Evolutionary conservation across 2,329 filamentous ascomycete genomes (phyloP).

Genomic region (Ophiostoma quercus): DNA sequence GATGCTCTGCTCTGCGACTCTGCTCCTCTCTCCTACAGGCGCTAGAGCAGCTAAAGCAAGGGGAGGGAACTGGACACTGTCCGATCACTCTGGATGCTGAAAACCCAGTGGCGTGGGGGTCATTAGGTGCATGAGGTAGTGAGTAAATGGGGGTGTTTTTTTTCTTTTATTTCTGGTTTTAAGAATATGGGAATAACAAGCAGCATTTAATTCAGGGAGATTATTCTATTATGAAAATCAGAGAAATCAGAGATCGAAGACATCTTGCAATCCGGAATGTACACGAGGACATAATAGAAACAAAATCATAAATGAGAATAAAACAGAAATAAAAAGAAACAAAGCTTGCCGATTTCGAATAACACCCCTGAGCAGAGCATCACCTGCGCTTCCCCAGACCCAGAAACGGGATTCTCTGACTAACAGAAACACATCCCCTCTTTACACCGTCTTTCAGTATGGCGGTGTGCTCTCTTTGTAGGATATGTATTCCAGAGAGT

Average conservation of each 20-base stretch:
- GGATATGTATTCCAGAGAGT: background rate
- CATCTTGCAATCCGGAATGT: no score
- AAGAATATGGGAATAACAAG: background rate
- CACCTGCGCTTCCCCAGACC: constrained; percentile 3
- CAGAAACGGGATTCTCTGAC: background rate
- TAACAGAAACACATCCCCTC: constrained; percentile 6
- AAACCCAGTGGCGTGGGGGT: constrained; percentile 6
- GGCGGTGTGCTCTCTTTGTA: background rate
- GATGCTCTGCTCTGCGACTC: background rate
- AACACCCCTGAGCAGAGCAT: background rate
- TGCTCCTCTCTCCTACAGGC: no score
- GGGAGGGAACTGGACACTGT: no score
- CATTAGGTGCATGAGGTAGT: constrained; percentile 6
- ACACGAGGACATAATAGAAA: no score
- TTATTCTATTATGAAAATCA: background rate
- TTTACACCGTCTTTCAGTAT: constrained; percentile 1
- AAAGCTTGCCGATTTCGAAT: background rate
- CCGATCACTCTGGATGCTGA: no score
- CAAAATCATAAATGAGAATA: no score
- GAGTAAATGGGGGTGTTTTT: background rate
- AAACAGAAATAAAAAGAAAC: background rate
- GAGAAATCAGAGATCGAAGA: background rate
- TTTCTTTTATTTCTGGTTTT: background rate
- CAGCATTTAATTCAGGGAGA: background rate
- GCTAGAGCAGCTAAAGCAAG: background rate